Evolutionary conservation across 768 basidiomycete genomes (phyloP), one percentile per base, ranked within the genome.

Genomic region (Roridomyces roridus): DNA sequence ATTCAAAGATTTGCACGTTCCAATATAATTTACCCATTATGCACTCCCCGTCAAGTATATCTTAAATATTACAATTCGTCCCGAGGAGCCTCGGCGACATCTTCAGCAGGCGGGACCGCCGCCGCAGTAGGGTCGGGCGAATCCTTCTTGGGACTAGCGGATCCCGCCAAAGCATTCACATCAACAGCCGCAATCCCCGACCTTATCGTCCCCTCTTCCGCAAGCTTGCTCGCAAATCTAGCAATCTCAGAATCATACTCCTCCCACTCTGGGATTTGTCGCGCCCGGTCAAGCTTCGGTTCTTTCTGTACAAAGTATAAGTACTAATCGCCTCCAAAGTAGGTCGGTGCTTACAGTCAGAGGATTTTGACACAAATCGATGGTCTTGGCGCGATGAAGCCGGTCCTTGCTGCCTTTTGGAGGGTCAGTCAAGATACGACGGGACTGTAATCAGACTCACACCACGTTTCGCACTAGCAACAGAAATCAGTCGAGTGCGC

Each of bases 201-300:
- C 31, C 80, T 84, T 53, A 94, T 87, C 61, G 82, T 77, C 24
- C 92, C 92, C 25, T 85, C 80, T 12, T 86, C 79, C 2, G 89
- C 87, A 40, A 96, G 78, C 48, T 84, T 79, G 23, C 84, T 81
- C 0, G 91, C 88, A 59, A 99, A 93, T 24, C 75, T 80, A 2
- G 96, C 89, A 46, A 98, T 95, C 72, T 99, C 95, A 6, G 77
- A 67, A 70, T 99, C 96, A 68, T 98, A 98, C 44, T 85, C 84
- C 60, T 96, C 94, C 97, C 97, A 99, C 69, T 98, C 97, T 0
- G 97, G 96, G 48, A 98, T 97, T 65, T 94, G 87, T 34, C 96
- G 85, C 5, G 97, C 97, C 21, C 97, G 86, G 4, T 88, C 84
- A 6, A 98, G 81, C 71, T 98, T 99, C 5, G 96, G 96, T 68